Percentiles rank a stretch among this genome's conserved stretches.
Conservation (phyloP, 345 rosid species). For the Citrus maxima region DNA sequence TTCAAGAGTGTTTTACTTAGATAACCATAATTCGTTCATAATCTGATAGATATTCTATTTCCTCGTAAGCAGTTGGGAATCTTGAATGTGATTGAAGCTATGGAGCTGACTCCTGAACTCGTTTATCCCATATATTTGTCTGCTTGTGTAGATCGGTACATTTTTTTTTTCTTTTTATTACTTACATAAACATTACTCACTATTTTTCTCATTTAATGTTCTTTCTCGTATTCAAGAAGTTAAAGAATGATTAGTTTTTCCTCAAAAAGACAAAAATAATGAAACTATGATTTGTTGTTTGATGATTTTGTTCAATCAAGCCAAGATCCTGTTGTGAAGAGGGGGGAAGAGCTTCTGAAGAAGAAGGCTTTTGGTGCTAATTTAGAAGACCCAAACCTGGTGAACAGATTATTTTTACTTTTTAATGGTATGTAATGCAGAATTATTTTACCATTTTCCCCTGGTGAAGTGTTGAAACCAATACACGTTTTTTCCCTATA, state of each 20-base stretch:
- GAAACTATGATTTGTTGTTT: constrained; percentile 21
- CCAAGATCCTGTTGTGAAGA: constrained; percentile 78
- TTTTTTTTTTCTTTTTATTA: constrained; percentile 9
- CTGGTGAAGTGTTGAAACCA: neutral
- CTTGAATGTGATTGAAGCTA: constrained; percentile 77
- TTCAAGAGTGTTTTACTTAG: constrained; percentile 8
- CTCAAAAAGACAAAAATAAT: neutral
- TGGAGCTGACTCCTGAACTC: constrained; percentile 70
- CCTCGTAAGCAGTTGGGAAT: constrained; percentile 62
- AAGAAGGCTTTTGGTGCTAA: constrained; percentile 68
- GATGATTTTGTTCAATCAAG: constrained; percentile 44
- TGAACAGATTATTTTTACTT: constrained; percentile 60
- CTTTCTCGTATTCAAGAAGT: constrained; percentile 9
- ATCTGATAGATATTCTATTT: constrained; percentile 9
- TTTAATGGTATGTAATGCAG: constrained; percentile 65
- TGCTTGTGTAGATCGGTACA: constrained; percentile 76
- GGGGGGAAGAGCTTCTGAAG: constrained; percentile 88
- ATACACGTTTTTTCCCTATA: neutral
- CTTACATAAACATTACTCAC: neutral
- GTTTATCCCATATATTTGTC: constrained; percentile 76
- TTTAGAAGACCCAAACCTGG: constrained; percentile 73
- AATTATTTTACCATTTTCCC: neutral
- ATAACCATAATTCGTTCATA: neutral
- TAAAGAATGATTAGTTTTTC: neutral
- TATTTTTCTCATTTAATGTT: constrained; percentile 7